Base-by-base conservation (phyloP, 371 early-diverging fungal species). In the Choanephora cucurbitarum region DNA sequence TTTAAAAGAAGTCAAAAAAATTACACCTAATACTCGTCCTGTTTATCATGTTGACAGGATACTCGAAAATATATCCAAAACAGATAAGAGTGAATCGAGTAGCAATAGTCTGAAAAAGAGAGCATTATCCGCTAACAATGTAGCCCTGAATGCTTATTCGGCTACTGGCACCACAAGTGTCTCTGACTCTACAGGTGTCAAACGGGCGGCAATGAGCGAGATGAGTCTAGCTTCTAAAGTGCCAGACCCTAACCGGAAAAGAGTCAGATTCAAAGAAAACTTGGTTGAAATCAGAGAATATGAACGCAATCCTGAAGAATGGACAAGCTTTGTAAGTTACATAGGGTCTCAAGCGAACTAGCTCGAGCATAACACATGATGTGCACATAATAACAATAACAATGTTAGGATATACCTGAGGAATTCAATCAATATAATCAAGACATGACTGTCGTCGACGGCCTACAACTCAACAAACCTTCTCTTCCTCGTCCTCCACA, bases 251-350 rank as follows among this genome's bases (percentile, higher is more conserved):
- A 41, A 37, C 21, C 44, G 47, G 19, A 69, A 61, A n/a, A 55
- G 59, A 21, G 70, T 69, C 11, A 51, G 45, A 5, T 70, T 70
- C 50, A 43, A 56, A 28, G 59, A 59, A 1, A 53, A 70, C 15
- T 40, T 70, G 7, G 50, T 57, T 15, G 58, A 62, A 17, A 51
- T 66, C 11, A 59, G 64, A 33, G 52, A 57, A 34, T 70, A 62
- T 33, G 57, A 61, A 42, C 48, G 39, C 9, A 54, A 66, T 42
- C 66, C 67, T 9, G 67, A 56, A 24, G 70, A 70, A 52, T 66
- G 70, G 69, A 47, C 47, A 13, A 42, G 17, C 44, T 62, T 65
- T 55, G 58, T 62, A 62, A 55, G 62, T 69, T n/a, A n/a, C n/a
- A n/a, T n/a, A n/a, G n/a, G n/a, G n/a, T n/a, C n/a, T n/a, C n/a